Conservation (phyloP, 768 basidiomycete genomes). For the Obba rivulosa region DNA sequence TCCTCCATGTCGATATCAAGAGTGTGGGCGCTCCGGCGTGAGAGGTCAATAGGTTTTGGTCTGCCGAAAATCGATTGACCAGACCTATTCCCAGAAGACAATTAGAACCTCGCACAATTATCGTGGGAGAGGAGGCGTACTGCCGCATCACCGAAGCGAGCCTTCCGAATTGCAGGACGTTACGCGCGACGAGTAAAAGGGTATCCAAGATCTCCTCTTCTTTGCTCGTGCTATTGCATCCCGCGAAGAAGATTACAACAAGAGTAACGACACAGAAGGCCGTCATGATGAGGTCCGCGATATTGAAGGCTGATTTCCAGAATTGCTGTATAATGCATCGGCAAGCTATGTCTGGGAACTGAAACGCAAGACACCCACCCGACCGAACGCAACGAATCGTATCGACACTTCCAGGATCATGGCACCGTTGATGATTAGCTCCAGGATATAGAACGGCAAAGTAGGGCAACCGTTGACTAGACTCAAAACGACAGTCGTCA, state of each 20-base stretch:
- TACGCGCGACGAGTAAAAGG: slow-evolving; percentile 84
- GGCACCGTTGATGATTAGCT: slow-evolving; percentile 80
- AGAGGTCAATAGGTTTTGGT: slow-evolving; percentile 83
- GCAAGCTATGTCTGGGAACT: not conserved
- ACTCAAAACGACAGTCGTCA: slow-evolving; percentile 82
- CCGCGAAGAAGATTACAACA: slow-evolving; percentile 82
- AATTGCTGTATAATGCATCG: slow-evolving; percentile 63
- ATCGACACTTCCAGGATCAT: slow-evolving; percentile 95
- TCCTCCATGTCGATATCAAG: slow-evolving; percentile 73
- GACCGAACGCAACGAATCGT: slow-evolving; percentile 88
- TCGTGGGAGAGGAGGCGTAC: slow-evolving; percentile 42
- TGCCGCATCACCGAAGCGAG: slow-evolving; percentile 92
- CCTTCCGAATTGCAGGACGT: slow-evolving; percentile 88
- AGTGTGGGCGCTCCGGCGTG: slow-evolving; percentile 57
- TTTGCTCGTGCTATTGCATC: slow-evolving; percentile 76
- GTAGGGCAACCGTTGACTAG: slow-evolving; percentile 82
- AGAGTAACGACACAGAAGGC: slow-evolving; percentile 86
- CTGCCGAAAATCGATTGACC: slow-evolving; percentile 86
- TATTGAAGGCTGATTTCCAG: slow-evolving; percentile 91
- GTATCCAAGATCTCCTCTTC: slow-evolving; percentile 95
- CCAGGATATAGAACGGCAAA: slow-evolving; percentile 82
- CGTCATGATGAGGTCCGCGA: slow-evolving; percentile 85
- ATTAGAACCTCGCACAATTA: not conserved
- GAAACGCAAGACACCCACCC: slow-evolving; percentile 46
- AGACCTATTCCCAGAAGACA: slow-evolving; percentile 43